A percentile compares a stretch with the other conserved stretches of the same genome.
phyloP scores from a whole-genome alignment of 257 asterid species.

The Fraxinus anomala region DNA sequence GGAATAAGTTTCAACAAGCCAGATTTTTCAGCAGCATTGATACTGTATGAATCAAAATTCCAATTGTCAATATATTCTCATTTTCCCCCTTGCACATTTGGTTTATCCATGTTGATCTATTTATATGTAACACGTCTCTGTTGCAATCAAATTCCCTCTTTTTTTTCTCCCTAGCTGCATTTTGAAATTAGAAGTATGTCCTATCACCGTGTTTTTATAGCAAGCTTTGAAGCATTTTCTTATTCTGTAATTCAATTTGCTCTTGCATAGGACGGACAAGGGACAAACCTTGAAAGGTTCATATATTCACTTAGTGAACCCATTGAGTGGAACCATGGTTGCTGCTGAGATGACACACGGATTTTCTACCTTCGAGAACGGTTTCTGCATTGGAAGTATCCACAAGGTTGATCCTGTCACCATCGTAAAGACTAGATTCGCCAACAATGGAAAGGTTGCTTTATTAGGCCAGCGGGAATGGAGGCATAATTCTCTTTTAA shows the following conservation, averaged over 20 bases:
- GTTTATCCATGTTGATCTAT: neutral
- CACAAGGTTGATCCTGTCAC: slow-evolving; percentile 64
- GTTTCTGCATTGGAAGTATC: slow-evolving; percentile 70
- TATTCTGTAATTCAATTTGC: neutral
- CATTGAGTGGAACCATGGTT: slow-evolving; percentile 63
- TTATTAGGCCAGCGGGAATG: slow-evolving; percentile 70
- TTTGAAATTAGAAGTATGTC: too few relatives aligned
- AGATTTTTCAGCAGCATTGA: slow-evolving; percentile 74
- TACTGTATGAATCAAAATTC: slow-evolving; percentile 49
- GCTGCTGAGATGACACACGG: slow-evolving; percentile 85
- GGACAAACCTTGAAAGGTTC: slow-evolving; percentile 84
- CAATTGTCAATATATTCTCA: slow-evolving; percentile 6
- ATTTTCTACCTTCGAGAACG: slow-evolving; percentile 55
- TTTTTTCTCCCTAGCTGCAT: neutral
- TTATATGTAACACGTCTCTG: neutral
- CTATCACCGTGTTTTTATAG: too few relatives aligned
- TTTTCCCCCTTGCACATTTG: neutral
- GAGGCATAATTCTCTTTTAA: slow-evolving; percentile 77
- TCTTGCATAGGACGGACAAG: slow-evolving; percentile 59
- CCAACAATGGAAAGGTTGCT: slow-evolving; percentile 70
- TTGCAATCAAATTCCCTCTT: neutral
- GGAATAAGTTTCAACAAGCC: slow-evolving; percentile 78
- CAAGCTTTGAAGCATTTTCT: too few relatives aligned
- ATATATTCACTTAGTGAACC: slow-evolving; percentile 58
- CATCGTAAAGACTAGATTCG: slow-evolving; percentile 64